phyloP scores from a whole-genome alignment of 768 basidiomycete species.

The Naganishia vaughanmartiniae region DNA sequence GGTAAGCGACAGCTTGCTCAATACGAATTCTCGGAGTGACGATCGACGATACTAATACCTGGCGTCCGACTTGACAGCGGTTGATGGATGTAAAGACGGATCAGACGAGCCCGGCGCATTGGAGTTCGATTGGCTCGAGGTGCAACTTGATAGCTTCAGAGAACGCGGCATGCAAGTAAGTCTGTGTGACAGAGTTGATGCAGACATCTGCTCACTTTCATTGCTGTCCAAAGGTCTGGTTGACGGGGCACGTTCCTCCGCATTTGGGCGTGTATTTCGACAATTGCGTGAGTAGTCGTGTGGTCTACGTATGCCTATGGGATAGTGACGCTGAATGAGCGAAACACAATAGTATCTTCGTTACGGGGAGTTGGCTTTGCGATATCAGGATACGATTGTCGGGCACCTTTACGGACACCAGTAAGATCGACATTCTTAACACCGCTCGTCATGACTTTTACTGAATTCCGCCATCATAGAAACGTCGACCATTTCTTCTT shows the following conservation, averaged over 20 bases:
- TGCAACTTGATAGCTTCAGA: constrained; percentile 69
- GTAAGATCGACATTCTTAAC: constrained; percentile 55
- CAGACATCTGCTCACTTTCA: constrained; percentile 27
- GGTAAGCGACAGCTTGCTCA: constrained; percentile 54
- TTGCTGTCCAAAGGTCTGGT: constrained; percentile 55
- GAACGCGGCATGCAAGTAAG: constrained; percentile 70
- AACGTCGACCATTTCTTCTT: constrained; percentile 66
- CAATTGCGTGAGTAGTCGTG: constrained; percentile 66
- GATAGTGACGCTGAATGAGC: not conserved
- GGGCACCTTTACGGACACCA: constrained; percentile 70
- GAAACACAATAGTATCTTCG: constrained; percentile 55
- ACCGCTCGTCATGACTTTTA: constrained; percentile 5
- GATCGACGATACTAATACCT: not conserved
- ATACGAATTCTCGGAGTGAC: too few relatives aligned
- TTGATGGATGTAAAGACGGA: constrained; percentile 67
- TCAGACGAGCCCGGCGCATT: constrained; percentile 78
- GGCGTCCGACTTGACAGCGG: constrained; percentile 57
- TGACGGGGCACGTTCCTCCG: constrained; percentile 78
- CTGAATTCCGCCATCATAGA: constrained; percentile 54
- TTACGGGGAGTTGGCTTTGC: constrained; percentile 61
- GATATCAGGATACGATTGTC: constrained; percentile 82
- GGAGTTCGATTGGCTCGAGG: constrained; percentile 85
- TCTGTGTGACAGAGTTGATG: not conserved
- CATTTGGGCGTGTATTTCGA: constrained; percentile 75
- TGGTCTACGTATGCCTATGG: not conserved